A percentile compares a stretch with the other conserved stretches of the same genome.
These are phyloP conservation scores for Filobasidium floriforme DNA, from an alignment of 768 basidiomycete genomes.

Conservation along the genomic window DNA sequence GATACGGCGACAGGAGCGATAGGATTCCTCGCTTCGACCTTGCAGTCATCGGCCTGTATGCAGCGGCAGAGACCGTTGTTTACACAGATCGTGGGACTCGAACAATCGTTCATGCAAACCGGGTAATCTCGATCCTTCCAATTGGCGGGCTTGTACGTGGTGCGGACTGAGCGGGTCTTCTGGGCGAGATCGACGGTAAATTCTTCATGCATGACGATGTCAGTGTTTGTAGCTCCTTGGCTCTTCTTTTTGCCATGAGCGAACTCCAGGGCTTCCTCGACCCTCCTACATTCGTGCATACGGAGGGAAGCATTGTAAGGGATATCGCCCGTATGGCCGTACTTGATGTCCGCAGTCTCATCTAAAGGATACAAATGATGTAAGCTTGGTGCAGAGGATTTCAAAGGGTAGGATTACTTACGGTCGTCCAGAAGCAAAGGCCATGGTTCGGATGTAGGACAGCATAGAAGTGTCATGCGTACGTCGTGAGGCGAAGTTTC, in stretches of 20 bases:
- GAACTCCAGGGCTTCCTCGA: slow-evolving; percentile 17
- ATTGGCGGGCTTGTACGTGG: slow-evolving; percentile 19
- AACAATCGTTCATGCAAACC: slow-evolving; percentile 43
- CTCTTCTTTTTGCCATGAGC: slow-evolving; percentile 10
- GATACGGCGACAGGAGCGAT: slow-evolving; percentile 26
- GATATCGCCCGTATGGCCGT: slow-evolving; percentile 39
- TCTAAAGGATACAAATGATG: slow-evolving; percentile 13
- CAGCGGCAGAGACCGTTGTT: slow-evolving; percentile 44
- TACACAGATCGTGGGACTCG: slow-evolving; percentile 41
- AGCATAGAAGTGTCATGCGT: slow-evolving; percentile 42
- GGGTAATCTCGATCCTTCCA: slow-evolving; percentile 40
- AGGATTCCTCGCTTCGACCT: slow-evolving; percentile 30
- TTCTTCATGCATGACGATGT: slow-evolving; percentile 9
- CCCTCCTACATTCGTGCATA: slow-evolving; percentile 27
- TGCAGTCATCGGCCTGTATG: slow-evolving; percentile 40
- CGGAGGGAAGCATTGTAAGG: slow-evolving; percentile 38
- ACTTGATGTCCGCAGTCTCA: slow-evolving; percentile 37
- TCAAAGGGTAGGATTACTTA: slow-evolving; percentile 18
- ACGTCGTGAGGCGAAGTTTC: slow-evolving; percentile 31
- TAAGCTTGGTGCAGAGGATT: no score
- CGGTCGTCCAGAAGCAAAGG: slow-evolving; percentile 43
- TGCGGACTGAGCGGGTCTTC: slow-evolving; percentile 13
- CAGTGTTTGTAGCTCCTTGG: not conserved
- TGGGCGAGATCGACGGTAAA: slow-evolving; percentile 16
- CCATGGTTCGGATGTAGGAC: slow-evolving; percentile 38